phyloP scores from a whole-genome alignment of 768 basidiomycete genomes.

The Suillus decipiens region DNA sequence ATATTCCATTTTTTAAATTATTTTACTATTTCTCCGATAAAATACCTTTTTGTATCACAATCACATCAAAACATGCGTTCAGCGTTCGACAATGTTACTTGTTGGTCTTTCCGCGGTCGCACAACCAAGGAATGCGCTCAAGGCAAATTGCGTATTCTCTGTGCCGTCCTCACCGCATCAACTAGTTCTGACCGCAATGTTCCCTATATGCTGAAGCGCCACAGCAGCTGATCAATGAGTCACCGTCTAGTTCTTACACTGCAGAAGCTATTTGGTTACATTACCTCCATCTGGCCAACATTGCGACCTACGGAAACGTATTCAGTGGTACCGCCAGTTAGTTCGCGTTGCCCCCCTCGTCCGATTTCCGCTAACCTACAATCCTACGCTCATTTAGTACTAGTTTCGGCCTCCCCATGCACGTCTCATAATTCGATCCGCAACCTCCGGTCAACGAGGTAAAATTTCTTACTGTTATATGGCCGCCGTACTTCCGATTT shows the following conservation, averaged over 20 bases:
- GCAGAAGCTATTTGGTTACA: neutral
- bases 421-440: conserved; percentile 4
- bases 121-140: no score
- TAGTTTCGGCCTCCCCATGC: neutral
- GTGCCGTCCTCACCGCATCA: neutral
- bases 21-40: neutral
- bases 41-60: neutral
- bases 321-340: neutral
- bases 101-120: no score
- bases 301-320: neutral
- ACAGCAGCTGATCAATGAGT: conserved; percentile 6
- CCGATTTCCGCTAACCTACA: neutral
- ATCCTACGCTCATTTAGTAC: neutral
- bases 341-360: neutral
- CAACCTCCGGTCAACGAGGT: conserved; percentile 3
- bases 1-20: neutral
- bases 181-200: neutral
- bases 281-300: neutral
- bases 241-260: neutral
- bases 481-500: neutral
- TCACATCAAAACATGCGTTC: neutral
- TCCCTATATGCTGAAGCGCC: neutral
- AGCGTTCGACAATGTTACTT: no score
- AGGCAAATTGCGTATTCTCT: neutral
- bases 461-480: neutral